A percentile compares a stretch with the other conserved stretches of the same genome.
Evolutionary conservation across 139 green algal genomes (phyloP).

Genomic region (Nannochloris sp.): DNA sequence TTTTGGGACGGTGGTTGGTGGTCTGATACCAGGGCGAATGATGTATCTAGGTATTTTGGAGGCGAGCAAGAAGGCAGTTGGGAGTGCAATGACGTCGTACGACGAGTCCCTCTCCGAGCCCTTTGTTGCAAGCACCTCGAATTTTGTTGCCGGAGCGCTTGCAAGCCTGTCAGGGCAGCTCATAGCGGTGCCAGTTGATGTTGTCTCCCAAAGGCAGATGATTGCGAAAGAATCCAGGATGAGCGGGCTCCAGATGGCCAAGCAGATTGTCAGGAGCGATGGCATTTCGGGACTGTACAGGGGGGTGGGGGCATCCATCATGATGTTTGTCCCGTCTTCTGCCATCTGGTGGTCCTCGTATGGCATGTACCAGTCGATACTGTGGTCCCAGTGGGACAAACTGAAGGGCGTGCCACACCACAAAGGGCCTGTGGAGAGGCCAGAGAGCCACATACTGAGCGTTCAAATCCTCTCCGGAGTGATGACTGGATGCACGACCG

Average conservation of each 20-base stretch:
- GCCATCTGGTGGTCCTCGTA: conserved; percentile 81
- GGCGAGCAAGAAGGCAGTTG: conserved; percentile 36
- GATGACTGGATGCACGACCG: conserved; percentile 51
- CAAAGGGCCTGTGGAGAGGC: not conserved
- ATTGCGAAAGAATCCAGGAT: not conserved
- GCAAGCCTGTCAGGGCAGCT: conserved; percentile 65
- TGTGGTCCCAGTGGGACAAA: conserved; percentile 56
- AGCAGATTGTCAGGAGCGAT: conserved; percentile 69
- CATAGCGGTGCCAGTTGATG: conserved; percentile 84
- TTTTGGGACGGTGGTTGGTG: conserved; percentile 61
- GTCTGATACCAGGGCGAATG: conserved; percentile 37
- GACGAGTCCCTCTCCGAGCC: conserved; percentile 28
- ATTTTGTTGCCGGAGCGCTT: conserved; percentile 57
- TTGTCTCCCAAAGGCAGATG: conserved; percentile 42
- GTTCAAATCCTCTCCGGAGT: conserved; percentile 58
- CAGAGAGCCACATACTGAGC: conserved; percentile 36
- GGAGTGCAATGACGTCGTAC: conserved; percentile 14
- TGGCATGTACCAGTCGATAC: conserved; percentile 65
- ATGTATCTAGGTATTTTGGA: conserved; percentile 75
- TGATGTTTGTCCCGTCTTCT: conserved; percentile 72
- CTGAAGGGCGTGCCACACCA: not conserved
- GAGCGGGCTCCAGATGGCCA: conserved; percentile 52
- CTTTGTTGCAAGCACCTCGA: conserved; percentile 38
- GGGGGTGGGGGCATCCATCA: conserved; percentile 71
- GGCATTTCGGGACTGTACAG: conserved; percentile 74